A percentile compares a stretch with the other conserved stretches of the same genome.
These are phyloP conservation scores for Excoecaria agallocha DNA, from an alignment of 345 rosid genomes.

Conservation along the genomic window DNA sequence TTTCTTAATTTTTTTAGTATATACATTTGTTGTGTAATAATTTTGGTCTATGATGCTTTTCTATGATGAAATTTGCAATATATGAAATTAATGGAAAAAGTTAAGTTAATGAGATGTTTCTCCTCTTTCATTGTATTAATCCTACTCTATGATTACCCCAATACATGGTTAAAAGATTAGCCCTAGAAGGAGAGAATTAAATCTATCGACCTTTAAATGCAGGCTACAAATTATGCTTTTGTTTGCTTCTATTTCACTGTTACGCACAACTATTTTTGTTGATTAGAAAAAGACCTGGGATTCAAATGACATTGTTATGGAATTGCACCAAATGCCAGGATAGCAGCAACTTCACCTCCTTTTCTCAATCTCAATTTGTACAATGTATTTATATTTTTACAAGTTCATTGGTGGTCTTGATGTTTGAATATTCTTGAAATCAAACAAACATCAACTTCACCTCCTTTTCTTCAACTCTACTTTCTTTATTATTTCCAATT, in stretches of 20 bases:
- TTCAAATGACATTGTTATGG: too few relatives aligned
- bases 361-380: too few relatives aligned
- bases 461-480: neutral
- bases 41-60: too few relatives aligned
- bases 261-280: neutral
- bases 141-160: neutral
- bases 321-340: too few relatives aligned
- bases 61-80: neutral
- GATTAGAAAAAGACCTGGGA: neutral
- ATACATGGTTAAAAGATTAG: neutral
- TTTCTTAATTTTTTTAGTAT: too few relatives aligned
- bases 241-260: neutral
- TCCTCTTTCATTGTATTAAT: neutral
- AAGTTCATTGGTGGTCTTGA: too few relatives aligned
- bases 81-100: neutral
- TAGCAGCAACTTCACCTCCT: too few relatives aligned
- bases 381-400: too few relatives aligned
- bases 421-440: too few relatives aligned
- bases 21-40: too few relatives aligned
- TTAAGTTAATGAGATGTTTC: neutral
- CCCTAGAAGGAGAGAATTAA: neutral
- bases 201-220: neutral
- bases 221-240: neutral
- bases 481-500: neutral
- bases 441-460: too few relatives aligned